These are phyloP conservation scores for Fusarium aywerte DNA, from an alignment of 2,329 filamentous ascomycete species.

Conservation along the genomic window DNA sequence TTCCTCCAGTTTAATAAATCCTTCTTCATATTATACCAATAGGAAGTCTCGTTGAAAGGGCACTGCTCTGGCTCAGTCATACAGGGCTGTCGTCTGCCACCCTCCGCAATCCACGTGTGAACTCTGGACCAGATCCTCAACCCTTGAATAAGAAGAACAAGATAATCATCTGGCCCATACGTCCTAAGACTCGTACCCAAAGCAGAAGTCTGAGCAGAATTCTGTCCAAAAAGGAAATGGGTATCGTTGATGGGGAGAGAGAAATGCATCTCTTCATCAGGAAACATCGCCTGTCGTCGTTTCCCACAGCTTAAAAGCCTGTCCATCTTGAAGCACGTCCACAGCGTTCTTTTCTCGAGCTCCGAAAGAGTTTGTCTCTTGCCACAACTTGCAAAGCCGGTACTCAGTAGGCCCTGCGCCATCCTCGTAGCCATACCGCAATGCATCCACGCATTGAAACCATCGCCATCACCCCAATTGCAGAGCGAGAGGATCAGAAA, in stretches of 20 bases:
- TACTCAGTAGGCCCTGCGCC: slow-evolving; percentile 41
- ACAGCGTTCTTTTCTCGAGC: slow-evolving; percentile 38
- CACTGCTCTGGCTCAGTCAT: slow-evolving; percentile 41
- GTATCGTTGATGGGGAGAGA: slow-evolving; percentile 30
- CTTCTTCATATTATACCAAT: slow-evolving; percentile 39
- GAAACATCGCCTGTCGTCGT: slow-evolving; percentile 40
- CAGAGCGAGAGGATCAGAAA: slow-evolving; percentile 39
- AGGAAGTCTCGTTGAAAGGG: slow-evolving; percentile 32
- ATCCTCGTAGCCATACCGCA: slow-evolving; percentile 41
- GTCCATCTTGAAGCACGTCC: slow-evolving; percentile 44
- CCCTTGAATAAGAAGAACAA: slow-evolving; percentile 33
- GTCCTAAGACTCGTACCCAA: neutral
- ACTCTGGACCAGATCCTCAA: slow-evolving; percentile 41
- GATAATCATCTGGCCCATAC: slow-evolving; percentile 26
- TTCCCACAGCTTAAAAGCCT: slow-evolving; percentile 40
- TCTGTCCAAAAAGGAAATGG: slow-evolving; percentile 34
- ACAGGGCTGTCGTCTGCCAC: slow-evolving; percentile 31
- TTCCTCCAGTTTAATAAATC: slow-evolving; percentile 36
- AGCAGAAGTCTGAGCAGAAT: neutral
- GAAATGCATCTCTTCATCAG: slow-evolving; percentile 30
- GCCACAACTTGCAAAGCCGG: slow-evolving; percentile 26
- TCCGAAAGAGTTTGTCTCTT: slow-evolving; percentile 31
- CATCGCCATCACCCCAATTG: slow-evolving; percentile 45
- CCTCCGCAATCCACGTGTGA: slow-evolving; percentile 42
- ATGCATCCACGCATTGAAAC: slow-evolving; percentile 46